phyloP scores from a whole-genome alignment of 805 yeast species.

The Zygotorulaspora sp. region DNA sequence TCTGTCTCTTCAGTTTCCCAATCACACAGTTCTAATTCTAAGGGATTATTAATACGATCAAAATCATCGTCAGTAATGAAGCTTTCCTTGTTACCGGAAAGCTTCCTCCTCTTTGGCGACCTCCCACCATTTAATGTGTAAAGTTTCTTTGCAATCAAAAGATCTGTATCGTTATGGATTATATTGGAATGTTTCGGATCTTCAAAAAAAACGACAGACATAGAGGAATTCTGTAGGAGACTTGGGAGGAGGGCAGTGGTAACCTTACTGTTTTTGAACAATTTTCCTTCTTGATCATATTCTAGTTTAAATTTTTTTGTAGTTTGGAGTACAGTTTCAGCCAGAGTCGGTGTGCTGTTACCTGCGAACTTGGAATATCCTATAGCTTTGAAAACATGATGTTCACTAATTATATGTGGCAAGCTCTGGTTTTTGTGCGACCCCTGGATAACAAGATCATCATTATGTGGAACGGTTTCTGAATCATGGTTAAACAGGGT shows the following conservation, averaged over 20 bases:
- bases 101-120: constrained; percentile 7
- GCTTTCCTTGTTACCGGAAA: not conserved
- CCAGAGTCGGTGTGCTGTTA: constrained; percentile 16
- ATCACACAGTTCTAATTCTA: constrained; percentile 24
- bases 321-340: constrained; percentile 20
- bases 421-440: constrained; percentile 4
- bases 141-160: constrained; percentile 13
- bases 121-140: constrained; percentile 13
- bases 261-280: constrained; percentile 22
- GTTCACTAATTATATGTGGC: constrained; percentile 24
- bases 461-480: constrained; percentile 5
- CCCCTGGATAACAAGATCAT: constrained; percentile 7
- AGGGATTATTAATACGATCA: constrained; percentile 23
- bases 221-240: constrained; percentile 6
- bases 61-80: constrained; percentile 18
- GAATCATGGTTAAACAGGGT: constrained; percentile 4
- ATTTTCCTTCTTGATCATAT: constrained; percentile 21
- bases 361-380: constrained; percentile 15
- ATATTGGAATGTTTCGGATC: not conserved
- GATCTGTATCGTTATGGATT: constrained; percentile 1
- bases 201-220: not conserved
- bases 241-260: constrained; percentile 11
- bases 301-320: constrained; percentile 24
- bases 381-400: constrained; percentile 16
- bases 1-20: constrained; percentile 24